Base-by-base conservation (phyloP, 1,284 basidiomycete species). In the Pholiota adiposa region DNA sequence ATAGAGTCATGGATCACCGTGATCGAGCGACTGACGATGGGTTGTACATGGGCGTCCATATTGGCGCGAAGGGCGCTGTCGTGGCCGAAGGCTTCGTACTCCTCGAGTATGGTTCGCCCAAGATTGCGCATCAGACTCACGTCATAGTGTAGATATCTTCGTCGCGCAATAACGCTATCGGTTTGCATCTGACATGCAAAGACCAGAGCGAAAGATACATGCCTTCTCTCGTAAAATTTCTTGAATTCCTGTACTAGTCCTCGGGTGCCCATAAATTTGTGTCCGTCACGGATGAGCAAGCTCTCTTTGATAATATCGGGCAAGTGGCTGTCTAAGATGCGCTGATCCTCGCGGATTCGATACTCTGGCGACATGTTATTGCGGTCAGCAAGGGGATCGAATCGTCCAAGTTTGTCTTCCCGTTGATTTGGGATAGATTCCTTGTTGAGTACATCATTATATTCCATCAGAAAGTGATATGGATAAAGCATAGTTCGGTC, bases 151-250 rank as follows among this genome's bases (percentile, higher is more conserved):
- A 53, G 38, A 23, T 53, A 43, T 27, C 34, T 18, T 31, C 51
- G 9, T 14, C 51, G 38, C 9, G 51, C 51, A 12, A 23, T 34
- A 9, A 53, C 51, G n/a, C 34, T 43, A 43, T 53, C 51, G 14
- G 38, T 33, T 19, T 53, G 51, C 36, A 53, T 43, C 23, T 53
- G 51, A 36, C 51, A 53, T 4, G 51, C 34, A 41, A 53, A 53
- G 36, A 53, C 25, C 51, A 53, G 38, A 4, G 51, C 51, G 36
- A 34, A 53, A 36, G 51, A 40, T 12, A 53, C 51, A 9, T 34
- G 14, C 19, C 38, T 18, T 16, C 21, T 6, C 23, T 29, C 8
- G 38, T 16, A 41, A 33, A 53, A 53, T 23, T 38, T 16, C 2
- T 41, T 40, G n/a, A 53, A 53, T 16, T 53, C 51, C 16, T 38